Evolutionary conservation across 352 stramenopile species (phyloP).

Genomic region (Globisporangium sylvaticum): DNA sequence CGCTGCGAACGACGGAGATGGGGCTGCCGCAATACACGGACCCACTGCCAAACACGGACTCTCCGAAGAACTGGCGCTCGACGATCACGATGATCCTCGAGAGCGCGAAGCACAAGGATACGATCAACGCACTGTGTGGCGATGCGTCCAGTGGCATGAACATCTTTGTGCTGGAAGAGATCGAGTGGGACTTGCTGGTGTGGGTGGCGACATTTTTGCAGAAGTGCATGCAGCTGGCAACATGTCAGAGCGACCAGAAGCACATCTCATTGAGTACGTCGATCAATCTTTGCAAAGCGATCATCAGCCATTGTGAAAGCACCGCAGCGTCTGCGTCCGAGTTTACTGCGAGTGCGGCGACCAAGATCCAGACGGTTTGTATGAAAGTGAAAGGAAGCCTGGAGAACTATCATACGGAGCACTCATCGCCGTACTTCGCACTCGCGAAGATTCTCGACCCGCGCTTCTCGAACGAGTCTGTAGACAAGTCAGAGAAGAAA

Average conservation of each 20-base stretch:
- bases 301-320: constrained; percentile 69
- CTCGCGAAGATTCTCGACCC: constrained; percentile 76
- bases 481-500: constrained; percentile 72
- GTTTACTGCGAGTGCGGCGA: constrained; percentile 43
- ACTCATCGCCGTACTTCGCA: constrained; percentile 66
- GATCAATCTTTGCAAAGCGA: constrained; percentile 77
- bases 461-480: constrained; percentile 76
- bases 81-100: constrained; percentile 77
- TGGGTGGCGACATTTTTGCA: constrained; percentile 71
- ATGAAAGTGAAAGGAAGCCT: constrained; percentile 71
- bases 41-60: constrained; percentile 63
- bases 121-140: constrained; percentile 65
- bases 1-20: constrained; percentile 63
- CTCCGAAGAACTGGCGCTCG: constrained; percentile 63
- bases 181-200: constrained; percentile 73
- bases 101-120: constrained; percentile 69
- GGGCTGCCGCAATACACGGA: constrained; percentile 51
- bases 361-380: constrained; percentile 72
- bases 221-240: constrained; percentile 78
- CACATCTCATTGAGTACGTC: constrained; percentile 80
- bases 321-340: constrained; percentile 57
- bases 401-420: constrained; percentile 63
- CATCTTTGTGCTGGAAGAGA: constrained; percentile 72
- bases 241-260: constrained; percentile 72
- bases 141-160: constrained; percentile 68